These are phyloP conservation scores for Scheffersomyces ergatensis DNA, from an alignment of 805 yeast species.

Conservation along the genomic window DNA sequence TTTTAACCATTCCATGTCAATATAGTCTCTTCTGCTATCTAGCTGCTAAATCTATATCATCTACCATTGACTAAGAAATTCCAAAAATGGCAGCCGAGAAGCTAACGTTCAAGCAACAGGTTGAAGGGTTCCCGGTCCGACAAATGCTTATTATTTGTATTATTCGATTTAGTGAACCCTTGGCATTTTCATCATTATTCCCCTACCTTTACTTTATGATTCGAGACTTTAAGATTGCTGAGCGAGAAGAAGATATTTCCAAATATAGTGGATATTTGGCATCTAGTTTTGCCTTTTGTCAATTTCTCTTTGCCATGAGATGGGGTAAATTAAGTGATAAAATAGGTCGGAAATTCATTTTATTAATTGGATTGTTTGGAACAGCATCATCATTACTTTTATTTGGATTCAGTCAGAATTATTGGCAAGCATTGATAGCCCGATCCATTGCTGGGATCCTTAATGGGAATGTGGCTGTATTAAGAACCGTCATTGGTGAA, in stretches of 20 bases:
- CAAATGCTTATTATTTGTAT: slow-evolving; percentile 37
- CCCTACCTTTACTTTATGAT: slow-evolving; percentile 27
- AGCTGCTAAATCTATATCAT: too few species aligned
- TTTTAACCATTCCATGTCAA: too few species aligned
- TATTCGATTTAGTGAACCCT: slow-evolving; percentile 55
- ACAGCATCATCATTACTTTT: slow-evolving; percentile 19
- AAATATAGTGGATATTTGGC: slow-evolving; percentile 19
- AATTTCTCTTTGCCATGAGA: slow-evolving; percentile 20
- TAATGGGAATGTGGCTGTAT: slow-evolving; percentile 31
- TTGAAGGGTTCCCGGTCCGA: slow-evolving; percentile 51
- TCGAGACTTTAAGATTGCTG: slow-evolving; percentile 19
- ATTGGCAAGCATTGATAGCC: slow-evolving; percentile 24
- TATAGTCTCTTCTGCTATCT: too few species aligned
- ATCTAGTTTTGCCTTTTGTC: slow-evolving; percentile 19
- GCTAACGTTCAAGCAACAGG: slow-evolving; percentile 38
- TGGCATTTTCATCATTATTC: slow-evolving; percentile 25
- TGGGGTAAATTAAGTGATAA: slow-evolving; percentile 30
- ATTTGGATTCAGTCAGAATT: slow-evolving; percentile 27
- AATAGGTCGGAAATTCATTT: slow-evolving; percentile 26
- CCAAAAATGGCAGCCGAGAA: not conserved
- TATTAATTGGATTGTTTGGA: slow-evolving; percentile 24
- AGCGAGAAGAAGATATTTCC: slow-evolving; percentile 16
- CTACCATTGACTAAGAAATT: too few species aligned
- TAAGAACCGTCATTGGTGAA: slow-evolving; percentile 31
- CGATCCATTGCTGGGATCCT: slow-evolving; percentile 24